Evolutionary conservation across 73 alveolate genomes (phyloP).

Genomic region (Blepharisma japonicum): DNA sequence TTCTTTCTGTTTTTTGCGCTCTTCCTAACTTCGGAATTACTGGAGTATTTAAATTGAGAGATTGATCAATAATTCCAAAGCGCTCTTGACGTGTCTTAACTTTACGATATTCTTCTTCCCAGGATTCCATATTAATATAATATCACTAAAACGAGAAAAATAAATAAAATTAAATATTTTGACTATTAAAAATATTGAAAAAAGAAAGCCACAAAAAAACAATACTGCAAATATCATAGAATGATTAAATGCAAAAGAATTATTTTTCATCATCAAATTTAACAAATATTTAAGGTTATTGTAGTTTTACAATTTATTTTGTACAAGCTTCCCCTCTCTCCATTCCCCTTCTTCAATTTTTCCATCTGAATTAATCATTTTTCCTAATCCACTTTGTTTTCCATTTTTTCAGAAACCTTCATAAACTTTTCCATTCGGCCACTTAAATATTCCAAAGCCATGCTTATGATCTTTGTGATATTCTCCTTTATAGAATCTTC

Average conservation of each 20-base stretch:
- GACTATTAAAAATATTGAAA: too few relatives aligned
- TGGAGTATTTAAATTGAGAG: neutral
- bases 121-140: neutral
- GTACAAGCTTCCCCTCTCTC: neutral
- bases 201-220: too few relatives aligned
- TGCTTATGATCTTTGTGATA: neutral
- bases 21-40: conserved; percentile 3
- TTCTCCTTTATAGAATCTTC: conserved; percentile 16
- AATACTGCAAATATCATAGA: too few relatives aligned
- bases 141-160: too few relatives aligned
- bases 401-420: conserved; percentile 14
- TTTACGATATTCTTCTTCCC: conserved; percentile 16
- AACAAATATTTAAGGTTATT: too few relatives aligned
- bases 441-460: conserved; percentile 11
- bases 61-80: neutral
- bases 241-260: too few relatives aligned
- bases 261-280: too few relatives aligned
- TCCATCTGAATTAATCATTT: neutral
- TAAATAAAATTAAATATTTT: too few relatives aligned
- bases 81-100: conserved; percentile 6
- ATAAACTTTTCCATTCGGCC: conserved; percentile 31
- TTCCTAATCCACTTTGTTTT: conserved; percentile 2
- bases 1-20: neutral
- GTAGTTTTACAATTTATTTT: too few relatives aligned
- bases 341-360: conserved; percentile 4